These are phyloP conservation scores for Lenwebbia sp. DNA, from an alignment of 345 rosid species.

Conservation along the genomic window DNA sequence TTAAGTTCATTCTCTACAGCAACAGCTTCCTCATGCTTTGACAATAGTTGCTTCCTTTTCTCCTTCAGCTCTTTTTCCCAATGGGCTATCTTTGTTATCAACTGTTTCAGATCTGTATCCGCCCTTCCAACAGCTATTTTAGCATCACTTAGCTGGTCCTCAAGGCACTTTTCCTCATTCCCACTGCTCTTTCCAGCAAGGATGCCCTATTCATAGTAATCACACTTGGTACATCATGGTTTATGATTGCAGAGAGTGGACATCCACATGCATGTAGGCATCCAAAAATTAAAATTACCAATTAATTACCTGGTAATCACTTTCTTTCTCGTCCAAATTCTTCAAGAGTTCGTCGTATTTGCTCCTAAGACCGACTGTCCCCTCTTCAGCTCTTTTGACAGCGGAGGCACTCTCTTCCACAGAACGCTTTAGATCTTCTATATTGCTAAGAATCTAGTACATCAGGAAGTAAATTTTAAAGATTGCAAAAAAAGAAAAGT, in stretches of 20 bases:
- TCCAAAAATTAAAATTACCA: neutral
- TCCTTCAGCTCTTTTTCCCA: conserved; percentile 81
- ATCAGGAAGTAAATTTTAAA: conserved; percentile 8
- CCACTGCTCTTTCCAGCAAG: conserved; percentile 94
- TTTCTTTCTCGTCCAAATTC: conserved; percentile 66
- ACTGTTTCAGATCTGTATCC: conserved; percentile 77
- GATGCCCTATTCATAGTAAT: conserved; percentile 50
- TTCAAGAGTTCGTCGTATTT: conserved; percentile 61
- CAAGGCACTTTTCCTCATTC: conserved; percentile 92
- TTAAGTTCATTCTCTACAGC: conserved; percentile 66
- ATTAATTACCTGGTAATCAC: conserved; percentile 67
- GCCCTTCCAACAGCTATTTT: conserved; percentile 83
- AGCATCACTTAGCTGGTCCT: conserved; percentile 92
- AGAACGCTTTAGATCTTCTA: conserved; percentile 75
- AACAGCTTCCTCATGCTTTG: conserved; percentile 76
- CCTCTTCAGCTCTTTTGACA: conserved; percentile 72
- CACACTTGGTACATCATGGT: conserved; percentile 1
- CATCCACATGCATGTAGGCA: neutral
- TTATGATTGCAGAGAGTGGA: neutral
- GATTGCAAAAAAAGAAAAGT: neutral
- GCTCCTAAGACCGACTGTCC: conserved; percentile 64
- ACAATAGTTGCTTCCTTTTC: conserved; percentile 53
- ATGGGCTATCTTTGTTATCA: conserved; percentile 75
- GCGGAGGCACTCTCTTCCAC: conserved; percentile 63
- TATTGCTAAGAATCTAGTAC: conserved; percentile 45